These are phyloP conservation scores for Apiospora aurea DNA, from an alignment of 2,329 filamentous ascomycete genomes.

Conservation along the genomic window DNA sequence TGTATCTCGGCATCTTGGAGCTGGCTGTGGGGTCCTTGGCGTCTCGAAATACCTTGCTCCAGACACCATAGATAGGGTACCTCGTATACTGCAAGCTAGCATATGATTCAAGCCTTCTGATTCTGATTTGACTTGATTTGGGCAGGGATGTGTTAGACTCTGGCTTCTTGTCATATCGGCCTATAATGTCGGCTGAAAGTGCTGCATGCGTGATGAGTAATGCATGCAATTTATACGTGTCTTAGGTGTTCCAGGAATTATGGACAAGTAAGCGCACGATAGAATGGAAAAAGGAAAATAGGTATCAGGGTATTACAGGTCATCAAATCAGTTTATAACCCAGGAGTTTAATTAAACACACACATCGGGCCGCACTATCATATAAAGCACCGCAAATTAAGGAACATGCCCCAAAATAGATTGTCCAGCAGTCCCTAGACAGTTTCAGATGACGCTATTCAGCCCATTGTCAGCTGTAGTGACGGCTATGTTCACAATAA, in stretches of 20 bases:
- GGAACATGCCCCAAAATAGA: not conserved
- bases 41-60: not conserved
- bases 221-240: not conserved
- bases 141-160: not conserved
- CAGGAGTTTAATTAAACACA: not conserved
- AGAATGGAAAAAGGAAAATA: not conserved
- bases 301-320: not conserved
- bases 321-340: not conserved
- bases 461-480: not conserved
- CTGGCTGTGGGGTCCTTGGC: not conserved
- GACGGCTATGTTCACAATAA: not conserved
- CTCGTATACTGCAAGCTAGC: not conserved
- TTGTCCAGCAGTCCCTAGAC: not conserved
- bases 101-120: not conserved
- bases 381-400: not conserved
- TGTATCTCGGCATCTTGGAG: not conserved
- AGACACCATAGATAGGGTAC: not conserved
- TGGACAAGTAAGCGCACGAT: not conserved
- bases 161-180: not conserved
- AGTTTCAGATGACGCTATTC: not conserved
- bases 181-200: not conserved
- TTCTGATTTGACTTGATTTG: not conserved
- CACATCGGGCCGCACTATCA: not conserved
- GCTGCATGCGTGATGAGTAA: not conserved
- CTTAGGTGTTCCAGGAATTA: not conserved